phyloP scores from a whole-genome alignment of 2,329 filamentous ascomycete genomes.

The Fusarium lateritium region DNA sequence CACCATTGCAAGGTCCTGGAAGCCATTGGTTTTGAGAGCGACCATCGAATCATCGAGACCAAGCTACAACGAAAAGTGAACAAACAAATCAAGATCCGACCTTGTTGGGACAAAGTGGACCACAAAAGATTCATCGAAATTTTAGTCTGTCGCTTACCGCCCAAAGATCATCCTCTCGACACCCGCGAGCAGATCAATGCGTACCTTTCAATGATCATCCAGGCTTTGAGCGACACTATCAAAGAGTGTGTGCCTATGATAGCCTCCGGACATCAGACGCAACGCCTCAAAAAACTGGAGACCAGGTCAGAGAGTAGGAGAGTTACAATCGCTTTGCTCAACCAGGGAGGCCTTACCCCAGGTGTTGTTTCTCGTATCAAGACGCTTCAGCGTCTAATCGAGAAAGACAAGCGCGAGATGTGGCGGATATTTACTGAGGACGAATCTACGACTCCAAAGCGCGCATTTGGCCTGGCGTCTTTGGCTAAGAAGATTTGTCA shows the following conservation, averaged over 20 bases:
- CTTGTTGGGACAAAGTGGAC: neutral
- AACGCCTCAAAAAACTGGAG: neutral
- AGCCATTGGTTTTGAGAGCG: neutral
- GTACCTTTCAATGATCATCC: neutral
- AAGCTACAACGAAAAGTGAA: neutral
- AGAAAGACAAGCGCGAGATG: neutral
- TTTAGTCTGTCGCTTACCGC: neutral
- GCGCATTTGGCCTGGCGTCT: neutral
- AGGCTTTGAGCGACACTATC: neutral
- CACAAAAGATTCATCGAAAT: neutral
- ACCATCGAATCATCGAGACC: slow-evolving; percentile 10
- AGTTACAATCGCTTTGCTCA: neutral
- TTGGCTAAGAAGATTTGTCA: neutral
- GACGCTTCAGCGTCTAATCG: neutral
- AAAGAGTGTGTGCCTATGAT: neutral
- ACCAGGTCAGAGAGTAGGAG: neutral
- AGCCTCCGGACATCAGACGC: neutral
- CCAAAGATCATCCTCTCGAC: neutral
- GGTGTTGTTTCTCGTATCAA: neutral
- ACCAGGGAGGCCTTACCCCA: neutral
- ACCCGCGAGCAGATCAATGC: neutral
- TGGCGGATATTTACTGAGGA: neutral
- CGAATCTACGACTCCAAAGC: neutral
- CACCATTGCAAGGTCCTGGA: neutral
- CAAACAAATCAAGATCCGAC: neutral